Evolutionary conservation across 2,329 filamentous ascomycete genomes (phyloP).

Genomic region (Diplodia corticola): DNA sequence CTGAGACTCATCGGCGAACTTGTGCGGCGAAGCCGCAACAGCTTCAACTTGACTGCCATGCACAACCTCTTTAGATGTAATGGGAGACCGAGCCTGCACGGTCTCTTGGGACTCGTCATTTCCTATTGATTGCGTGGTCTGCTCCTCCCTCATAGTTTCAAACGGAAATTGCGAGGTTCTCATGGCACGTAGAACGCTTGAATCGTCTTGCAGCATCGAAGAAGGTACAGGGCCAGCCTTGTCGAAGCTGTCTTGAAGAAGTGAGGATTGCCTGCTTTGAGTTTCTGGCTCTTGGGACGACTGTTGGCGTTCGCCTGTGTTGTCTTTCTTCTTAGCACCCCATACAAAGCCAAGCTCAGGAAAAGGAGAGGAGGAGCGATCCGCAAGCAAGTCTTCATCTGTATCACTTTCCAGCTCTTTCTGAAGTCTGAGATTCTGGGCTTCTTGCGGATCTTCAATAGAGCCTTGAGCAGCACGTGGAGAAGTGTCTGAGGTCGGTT

Average conservation of each 20-base stretch:
- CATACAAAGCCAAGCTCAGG: conserved; percentile 7
- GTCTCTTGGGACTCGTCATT: neutral
- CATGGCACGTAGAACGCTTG: conserved; percentile 9
- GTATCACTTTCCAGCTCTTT: conserved; percentile 25
- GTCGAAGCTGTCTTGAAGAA: neutral
- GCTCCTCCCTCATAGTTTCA: neutral
- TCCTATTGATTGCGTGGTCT: neutral
- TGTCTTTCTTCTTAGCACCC: neutral
- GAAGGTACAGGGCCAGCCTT: neutral
- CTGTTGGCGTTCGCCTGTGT: neutral
- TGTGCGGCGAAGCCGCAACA: neutral
- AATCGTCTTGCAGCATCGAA: conserved; percentile 19
- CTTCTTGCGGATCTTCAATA: neutral
- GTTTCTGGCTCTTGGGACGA: neutral
- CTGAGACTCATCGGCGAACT: neutral
- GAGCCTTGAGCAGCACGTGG: neutral
- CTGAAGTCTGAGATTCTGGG: conserved; percentile 25
- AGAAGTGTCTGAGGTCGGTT: neutral
- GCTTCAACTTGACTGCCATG: neutral
- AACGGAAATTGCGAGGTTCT: conserved; percentile 8
- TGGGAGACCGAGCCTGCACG: neutral
- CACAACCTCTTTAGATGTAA: neutral
- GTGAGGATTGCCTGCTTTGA: neutral
- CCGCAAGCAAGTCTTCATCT: conserved; percentile 28
- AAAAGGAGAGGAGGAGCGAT: conserved; percentile 12